Evolutionary conservation across 2,329 filamentous ascomycete species (phyloP).

Genomic region (Chaetomiaceae sp.): DNA sequence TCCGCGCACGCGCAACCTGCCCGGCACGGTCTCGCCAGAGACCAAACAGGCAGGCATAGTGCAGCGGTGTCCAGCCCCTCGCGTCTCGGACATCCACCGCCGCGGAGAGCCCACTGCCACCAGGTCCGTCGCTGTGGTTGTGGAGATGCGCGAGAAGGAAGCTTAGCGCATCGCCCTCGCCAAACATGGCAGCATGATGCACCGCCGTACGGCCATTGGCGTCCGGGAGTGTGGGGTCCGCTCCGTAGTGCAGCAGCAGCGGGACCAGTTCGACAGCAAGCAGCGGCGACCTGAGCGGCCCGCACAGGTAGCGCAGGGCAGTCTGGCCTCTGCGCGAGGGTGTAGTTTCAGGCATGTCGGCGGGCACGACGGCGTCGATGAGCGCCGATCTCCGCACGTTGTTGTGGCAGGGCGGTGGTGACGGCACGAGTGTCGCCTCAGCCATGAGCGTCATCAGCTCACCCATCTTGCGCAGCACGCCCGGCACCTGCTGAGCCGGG

Average conservation of each 20-base stretch:
- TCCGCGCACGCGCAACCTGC: background rate
- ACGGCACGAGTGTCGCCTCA: constrained; percentile 4
- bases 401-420: too few species aligned
- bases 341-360: background rate
- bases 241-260: constrained; percentile 9
- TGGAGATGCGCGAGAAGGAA: constrained; percentile 6
- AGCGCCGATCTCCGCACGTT: constrained; percentile 4
- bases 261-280: background rate
- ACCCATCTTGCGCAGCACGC: background rate
- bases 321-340: background rate
- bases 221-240: constrained; percentile 7
- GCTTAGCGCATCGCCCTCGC: background rate
- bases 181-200: constrained; percentile 12
- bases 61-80: constrained; percentile 16
- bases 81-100: constrained; percentile 11
- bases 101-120: constrained; percentile 1
- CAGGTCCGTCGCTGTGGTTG: constrained; percentile 7
- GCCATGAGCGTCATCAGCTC: constrained; percentile 11
- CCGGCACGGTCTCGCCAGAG: background rate
- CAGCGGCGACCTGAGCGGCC: background rate
- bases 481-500: background rate
- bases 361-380: constrained; percentile 5
- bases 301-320: constrained; percentile 8
- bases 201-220: constrained; percentile 9
- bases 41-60: constrained; percentile 13